Evolutionary conservation across 2,329 filamentous ascomycete genomes (phyloP).

Genomic region (Fusarium abutilonis): DNA sequence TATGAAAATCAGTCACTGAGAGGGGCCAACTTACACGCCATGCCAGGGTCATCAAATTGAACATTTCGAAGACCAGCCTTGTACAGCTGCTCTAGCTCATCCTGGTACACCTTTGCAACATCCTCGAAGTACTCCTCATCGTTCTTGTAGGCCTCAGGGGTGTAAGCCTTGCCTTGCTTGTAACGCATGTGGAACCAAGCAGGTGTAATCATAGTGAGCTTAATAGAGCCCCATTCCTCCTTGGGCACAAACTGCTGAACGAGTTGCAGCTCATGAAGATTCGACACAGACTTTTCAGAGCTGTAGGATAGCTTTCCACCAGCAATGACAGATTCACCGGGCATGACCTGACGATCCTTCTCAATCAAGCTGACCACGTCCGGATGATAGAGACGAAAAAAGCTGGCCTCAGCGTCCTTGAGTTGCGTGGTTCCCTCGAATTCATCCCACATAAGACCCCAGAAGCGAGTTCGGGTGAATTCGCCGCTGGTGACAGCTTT

Average conservation of each 20-base stretch:
- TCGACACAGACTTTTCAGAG: slow-evolving; percentile 55
- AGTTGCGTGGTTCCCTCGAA: slow-evolving; percentile 60
- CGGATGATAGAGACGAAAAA: slow-evolving; percentile 65
- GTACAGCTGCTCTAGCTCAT: slow-evolving; percentile 69
- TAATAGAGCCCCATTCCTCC: slow-evolving; percentile 61
- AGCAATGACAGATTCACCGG: slow-evolving; percentile 65
- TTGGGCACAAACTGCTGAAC: slow-evolving; percentile 59
- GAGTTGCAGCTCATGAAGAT: slow-evolving; percentile 61
- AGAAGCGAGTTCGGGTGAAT: slow-evolving; percentile 62
- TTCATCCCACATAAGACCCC: slow-evolving; percentile 65
- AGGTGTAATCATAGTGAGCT: slow-evolving; percentile 64
- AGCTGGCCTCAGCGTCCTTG: slow-evolving; percentile 60
- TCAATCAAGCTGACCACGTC: slow-evolving; percentile 65
- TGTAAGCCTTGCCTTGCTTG: slow-evolving; percentile 44
- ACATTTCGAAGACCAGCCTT: slow-evolving; percentile 71
- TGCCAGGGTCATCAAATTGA: slow-evolving; percentile 74
- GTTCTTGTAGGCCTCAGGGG: slow-evolving; percentile 42
- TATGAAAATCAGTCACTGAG: accelerated
- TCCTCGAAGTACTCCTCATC: slow-evolving; percentile 68
- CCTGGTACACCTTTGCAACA: slow-evolving; percentile 72
- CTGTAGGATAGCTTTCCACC: slow-evolving; percentile 58
- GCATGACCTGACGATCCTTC: slow-evolving; percentile 64
- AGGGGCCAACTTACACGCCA: slow-evolving; percentile 64
- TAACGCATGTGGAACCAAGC: slow-evolving; percentile 52
- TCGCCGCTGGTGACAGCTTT: slow-evolving; percentile 77